These are phyloP conservation scores for Trebouxiophyceae sp. DNA, from an alignment of 163 green algal genomes.

Conservation along the genomic window DNA sequence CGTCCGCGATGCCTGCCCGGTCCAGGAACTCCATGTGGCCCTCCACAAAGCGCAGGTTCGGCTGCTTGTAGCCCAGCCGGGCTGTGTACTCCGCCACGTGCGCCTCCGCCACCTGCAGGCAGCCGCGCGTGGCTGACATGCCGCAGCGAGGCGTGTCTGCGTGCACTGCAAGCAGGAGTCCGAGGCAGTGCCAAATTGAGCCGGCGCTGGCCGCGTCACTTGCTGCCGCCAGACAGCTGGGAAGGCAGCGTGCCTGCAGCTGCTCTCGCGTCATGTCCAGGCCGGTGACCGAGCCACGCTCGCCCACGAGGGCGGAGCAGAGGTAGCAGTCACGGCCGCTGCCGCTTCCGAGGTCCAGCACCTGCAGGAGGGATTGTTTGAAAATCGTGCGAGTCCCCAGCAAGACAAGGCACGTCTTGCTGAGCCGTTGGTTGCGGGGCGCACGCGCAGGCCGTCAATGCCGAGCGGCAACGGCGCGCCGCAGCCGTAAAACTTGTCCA, in stretches of 20 bases:
- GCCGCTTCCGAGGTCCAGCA: constrained; percentile 89
- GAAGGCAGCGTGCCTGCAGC: constrained; percentile 66
- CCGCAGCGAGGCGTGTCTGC: neutral
- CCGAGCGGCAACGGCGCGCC: constrained; percentile 77
- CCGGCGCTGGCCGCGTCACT: no score
- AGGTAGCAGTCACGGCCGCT: constrained; percentile 92
- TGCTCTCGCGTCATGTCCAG: constrained; percentile 94
- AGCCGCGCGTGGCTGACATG: no score
- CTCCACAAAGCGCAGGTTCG: constrained; percentile 88
- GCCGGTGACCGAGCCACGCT: constrained; percentile 43
- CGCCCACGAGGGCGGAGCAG: constrained; percentile 60
- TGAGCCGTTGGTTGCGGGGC: no score
- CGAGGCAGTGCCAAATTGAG: neutral
- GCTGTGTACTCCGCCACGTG: constrained; percentile 71
- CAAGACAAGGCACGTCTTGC: no score
- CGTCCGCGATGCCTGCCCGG: constrained; percentile 55
- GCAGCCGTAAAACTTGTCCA: constrained; percentile 90
- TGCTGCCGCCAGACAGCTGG: no score
- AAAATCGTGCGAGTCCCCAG: no score
- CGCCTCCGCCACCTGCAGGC: constrained; percentile 31
- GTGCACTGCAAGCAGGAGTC: neutral
- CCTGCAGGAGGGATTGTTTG: no score
- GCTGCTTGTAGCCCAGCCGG: constrained; percentile 61
- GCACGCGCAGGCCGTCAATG: constrained; percentile 33
- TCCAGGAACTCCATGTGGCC: constrained; percentile 85